A percentile compares a stretch with the other conserved stretches of the same genome.
phyloP scores from a whole-genome alignment of 2,329 filamentous ascomycete species.

The Aspergillus puulaauensis region DNA sequence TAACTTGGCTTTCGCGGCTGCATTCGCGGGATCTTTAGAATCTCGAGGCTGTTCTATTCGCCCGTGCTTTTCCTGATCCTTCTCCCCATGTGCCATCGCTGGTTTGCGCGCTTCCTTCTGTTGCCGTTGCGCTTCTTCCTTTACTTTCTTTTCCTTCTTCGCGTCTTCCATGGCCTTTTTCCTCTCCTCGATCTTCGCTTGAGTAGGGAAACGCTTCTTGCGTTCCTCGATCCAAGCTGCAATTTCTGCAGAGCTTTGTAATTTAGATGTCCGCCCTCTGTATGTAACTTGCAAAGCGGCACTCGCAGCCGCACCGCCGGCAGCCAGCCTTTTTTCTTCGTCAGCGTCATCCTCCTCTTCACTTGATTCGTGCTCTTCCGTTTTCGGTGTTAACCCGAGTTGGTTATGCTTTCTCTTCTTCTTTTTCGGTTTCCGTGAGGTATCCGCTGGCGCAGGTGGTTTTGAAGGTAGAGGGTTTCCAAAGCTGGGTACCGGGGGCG shows the following conservation, averaged over 20 bases:
- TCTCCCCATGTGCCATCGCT: conserved; percentile 27
- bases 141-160: conserved; percentile 46
- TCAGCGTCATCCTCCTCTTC: conserved; percentile 47
- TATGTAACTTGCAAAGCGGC: conserved; percentile 53
- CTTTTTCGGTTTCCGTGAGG: conserved; percentile 38
- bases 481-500: conserved; percentile 48
- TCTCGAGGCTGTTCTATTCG: conserved; percentile 26
- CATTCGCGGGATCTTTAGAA: conserved; percentile 29
- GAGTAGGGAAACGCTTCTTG: conserved; percentile 76
- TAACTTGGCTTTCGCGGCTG: conserved; percentile 36
- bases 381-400: conserved; percentile 48
- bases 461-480: conserved; percentile 45
- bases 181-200: conserved; percentile 62
- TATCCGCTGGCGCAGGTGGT: conserved; percentile 38
- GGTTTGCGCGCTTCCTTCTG: conserved; percentile 26
- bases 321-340: conserved; percentile 45
- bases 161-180: conserved; percentile 66
- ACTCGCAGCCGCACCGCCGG: conserved; percentile 18
- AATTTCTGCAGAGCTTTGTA: conserved; percentile 65
- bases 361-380: conserved; percentile 47
- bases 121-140: neutral
- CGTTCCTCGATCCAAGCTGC: conserved; percentile 79
- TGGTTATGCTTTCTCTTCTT: conserved; percentile 48
- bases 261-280: conserved; percentile 53
- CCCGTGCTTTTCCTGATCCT: conserved; percentile 22